Base-by-base conservation (phyloP, 768 basidiomycete species). In the Tylopilus balloui region DNA sequence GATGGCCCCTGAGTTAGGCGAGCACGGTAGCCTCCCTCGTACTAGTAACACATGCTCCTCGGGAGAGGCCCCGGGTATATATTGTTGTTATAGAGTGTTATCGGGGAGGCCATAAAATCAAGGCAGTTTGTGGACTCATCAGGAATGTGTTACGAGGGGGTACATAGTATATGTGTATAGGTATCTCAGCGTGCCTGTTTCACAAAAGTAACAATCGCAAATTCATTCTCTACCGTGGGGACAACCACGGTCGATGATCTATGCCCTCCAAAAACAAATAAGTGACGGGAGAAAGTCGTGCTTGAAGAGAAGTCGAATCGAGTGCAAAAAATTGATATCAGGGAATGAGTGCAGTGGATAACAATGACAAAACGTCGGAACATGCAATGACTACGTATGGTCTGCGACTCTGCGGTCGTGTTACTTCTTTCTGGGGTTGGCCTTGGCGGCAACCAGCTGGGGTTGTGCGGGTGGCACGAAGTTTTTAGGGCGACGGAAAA, bases 401-500 rank as follows among this genome's bases (percentile, higher is more conserved):
- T 40, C 32, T 38, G 52, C 36, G 38, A 44, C 45, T 20, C 9
- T n/a, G 21, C 15, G 52, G 36, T 45, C 28, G 24, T 23, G 38
- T 48, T 67, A 76, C 65, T 75, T 74, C 68, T 70, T 76, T 55
- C 71, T 69, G 28, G 59, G 41, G 23, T 79, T 79, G 54, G 71
- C 72, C 60, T 58, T 63, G 48, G 64, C 61, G 50, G 62, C 69
- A 34, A 63, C 65, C 24, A 62, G 65, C 40, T 70, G 69, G 34
- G 71, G 73, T 61, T 79, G 80, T 20, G 70, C 60, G 14, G 80
- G 79, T 47, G 76, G 72, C 25, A 72, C 79, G 52, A 76, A 87
- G 64, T 86, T 78, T 69, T 85, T 87, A 9, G 77, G 64, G 47
- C 94, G 84, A 60, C 94, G 83, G 71, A 97, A 97, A 48, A 96